Conservation (phyloP, 352 stramenopile genomes). For the Pythium utonaiense region DNA sequence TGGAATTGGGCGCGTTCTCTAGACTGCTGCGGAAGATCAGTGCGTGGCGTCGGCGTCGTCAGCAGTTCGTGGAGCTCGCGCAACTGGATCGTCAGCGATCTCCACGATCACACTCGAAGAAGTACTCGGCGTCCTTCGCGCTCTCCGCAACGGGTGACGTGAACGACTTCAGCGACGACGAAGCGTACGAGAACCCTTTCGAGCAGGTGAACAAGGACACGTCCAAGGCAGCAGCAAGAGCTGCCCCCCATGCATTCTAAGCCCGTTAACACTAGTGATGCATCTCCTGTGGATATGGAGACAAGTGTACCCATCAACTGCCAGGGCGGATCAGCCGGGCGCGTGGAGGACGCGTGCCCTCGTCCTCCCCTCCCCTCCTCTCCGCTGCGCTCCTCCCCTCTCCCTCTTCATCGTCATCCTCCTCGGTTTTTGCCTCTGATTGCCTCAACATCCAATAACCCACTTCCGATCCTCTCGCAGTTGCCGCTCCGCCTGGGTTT, state of each 20-base stretch:
- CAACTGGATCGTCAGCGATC: conserved; percentile 6
- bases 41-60: background rate
- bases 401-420: too few species aligned
- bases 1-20: too few species aligned
- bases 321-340: background rate
- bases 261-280: too few species aligned
- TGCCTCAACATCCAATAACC: conserved; percentile 4
- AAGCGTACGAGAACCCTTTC: background rate
- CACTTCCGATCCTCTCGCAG: too few species aligned
- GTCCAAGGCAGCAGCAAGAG: background rate
- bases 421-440: background rate
- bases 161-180: conserved; percentile 9
- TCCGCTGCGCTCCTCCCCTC: background rate
- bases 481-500: background rate
- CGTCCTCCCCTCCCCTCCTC: background rate
- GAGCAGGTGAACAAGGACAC: background rate
- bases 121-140: conserved; percentile 3
- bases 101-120: background rate
- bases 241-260: conserved; percentile 2
- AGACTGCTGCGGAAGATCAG: conserved; percentile 1
- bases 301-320: background rate
- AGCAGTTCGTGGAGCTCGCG: conserved; percentile 16
- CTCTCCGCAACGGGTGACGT: conserved; percentile 8
- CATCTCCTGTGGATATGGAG: too few species aligned
- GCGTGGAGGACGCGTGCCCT: background rate